Evolutionary conservation across 768 basidiomycete species (phyloP), one percentile per base, ranked within the genome.

Genomic region (Suillus subaureus): DNA sequence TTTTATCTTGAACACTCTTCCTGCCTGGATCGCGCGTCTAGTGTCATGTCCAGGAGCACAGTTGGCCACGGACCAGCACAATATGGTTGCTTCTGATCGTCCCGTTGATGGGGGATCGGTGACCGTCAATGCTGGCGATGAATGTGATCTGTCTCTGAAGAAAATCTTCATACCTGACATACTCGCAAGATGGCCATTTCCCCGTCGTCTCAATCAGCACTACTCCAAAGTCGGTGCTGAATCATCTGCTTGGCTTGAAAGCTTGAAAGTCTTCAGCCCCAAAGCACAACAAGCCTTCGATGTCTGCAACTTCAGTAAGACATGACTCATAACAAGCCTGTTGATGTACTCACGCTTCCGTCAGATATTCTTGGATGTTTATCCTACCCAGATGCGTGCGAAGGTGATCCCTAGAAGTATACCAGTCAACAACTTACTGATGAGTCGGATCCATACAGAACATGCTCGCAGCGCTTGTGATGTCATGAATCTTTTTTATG

Each of bases 401-500:
- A 37, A 37, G 37, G 37, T 37, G 11, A 37, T 11, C 12, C 3
- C 11, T 37, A 37, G 0, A 37, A 2, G 11, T 35, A 37, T 37
- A 37, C 37, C 11, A 37, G 37, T 12, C 37, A 12, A 37, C 11
- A 11, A 37, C 37, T 37, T 37, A 37, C 11, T 37, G 37, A 37
- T 1, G 37, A 12, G 37, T 37, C 2, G 35, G 35, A 35, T 35
- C 35, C 37, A 37, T 12, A 37, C 37, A 37, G 37, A 37, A 37
- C 37, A 69, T n/a, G 57, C 72, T 31, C 72, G 78, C 12, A 69
- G 67, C 43, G 69, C 64, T 7, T 75, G 75, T 55, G 79, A 79
- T 54, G 63, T 78, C 42, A 79, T 78, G 71, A 72, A 74, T 65
- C 35, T 72, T 7, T 73, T 73, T 65, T 79, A 74, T 63, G 56